A percentile compares a stretch with the other conserved stretches of the same genome.
Conservation (phyloP, 73 alveolate species). For the Paramecium sexaurelia region DNA sequence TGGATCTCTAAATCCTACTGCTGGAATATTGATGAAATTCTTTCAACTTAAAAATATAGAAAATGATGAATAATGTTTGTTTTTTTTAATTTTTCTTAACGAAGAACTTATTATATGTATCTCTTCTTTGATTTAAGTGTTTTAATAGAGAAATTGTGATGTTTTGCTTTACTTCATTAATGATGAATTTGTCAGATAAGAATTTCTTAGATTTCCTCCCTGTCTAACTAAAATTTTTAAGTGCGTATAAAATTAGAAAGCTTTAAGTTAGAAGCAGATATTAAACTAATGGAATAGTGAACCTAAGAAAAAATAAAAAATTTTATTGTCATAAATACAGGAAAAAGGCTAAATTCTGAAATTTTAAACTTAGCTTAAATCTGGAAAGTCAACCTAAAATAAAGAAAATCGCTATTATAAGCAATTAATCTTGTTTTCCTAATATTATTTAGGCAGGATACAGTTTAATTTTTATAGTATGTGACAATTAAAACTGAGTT, state of each 20-base stretch:
- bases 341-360: background rate
- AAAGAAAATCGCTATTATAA: background rate
- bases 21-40: background rate
- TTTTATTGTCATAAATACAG: background rate
- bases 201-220: background rate
- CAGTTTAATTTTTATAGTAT: background rate
- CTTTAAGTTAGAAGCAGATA: background rate
- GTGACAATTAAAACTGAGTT: background rate
- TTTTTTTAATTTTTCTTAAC: background rate
- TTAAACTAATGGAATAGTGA: background rate
- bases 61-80: background rate
- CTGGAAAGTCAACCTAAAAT: background rate
- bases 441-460: background rate
- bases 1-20: background rate
- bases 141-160: background rate
- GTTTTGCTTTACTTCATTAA: background rate
- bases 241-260: background rate
- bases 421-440: background rate
- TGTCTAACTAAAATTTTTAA: background rate
- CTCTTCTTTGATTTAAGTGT: background rate
- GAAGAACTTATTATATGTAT: background rate
- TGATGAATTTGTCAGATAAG: background rate
- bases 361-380: background rate
- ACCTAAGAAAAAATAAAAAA: background rate
- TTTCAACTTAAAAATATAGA: background rate